Evolutionary conservation across 1,284 basidiomycete species (phyloP), one percentile per base, ranked within the genome.

Genomic region (Tausonia pullulans): DNA sequence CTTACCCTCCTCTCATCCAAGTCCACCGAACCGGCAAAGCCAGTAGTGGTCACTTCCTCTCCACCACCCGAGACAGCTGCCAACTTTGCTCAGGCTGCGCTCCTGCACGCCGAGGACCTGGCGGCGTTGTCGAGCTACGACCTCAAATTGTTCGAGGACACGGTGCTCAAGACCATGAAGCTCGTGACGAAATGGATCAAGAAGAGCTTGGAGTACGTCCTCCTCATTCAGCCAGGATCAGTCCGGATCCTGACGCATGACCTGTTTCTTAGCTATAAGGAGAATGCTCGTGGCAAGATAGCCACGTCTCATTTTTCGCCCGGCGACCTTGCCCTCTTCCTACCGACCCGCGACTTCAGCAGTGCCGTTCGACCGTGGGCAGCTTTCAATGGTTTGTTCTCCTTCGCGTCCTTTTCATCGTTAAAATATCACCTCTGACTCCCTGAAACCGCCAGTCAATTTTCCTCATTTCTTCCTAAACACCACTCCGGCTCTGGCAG

Each of bases 381-480:
- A n/a, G 93, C 92, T 14, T 96, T 96, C 77, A 96, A 96, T 76
- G 87, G 87, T 87, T 72, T 67, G 83, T 61, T 41, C 27, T 27
- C 27, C 27, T 27, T 27, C 27, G 27, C 27, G 27, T 27, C 27
- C 27, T 48, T n/a, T n/a, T 4, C 27, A 27, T 27, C 27, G 27
- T 27, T 27, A 27, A 27, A 27, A 27, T 27, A 27, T 27, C 27
- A 27, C 27, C 27, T 27, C 27, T 27, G 27, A 27, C 27, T 27
- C 27, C 27, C 27, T 27, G 27, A 27, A 27, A 27, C 27, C 27
- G 61, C 44, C 71, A 91, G 90, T 96, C 6, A 92, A 89, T 5
- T 94, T 91, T 75, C 95, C 95, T 48, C 95, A 98, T 77, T 95
- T 95, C 77, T 98, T 98, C 79, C 82, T 98, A 55, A 85, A 91